phyloP scores from a whole-genome alignment of 2,329 filamentous ascomycete genomes.

The Venturia asperata region DNA sequence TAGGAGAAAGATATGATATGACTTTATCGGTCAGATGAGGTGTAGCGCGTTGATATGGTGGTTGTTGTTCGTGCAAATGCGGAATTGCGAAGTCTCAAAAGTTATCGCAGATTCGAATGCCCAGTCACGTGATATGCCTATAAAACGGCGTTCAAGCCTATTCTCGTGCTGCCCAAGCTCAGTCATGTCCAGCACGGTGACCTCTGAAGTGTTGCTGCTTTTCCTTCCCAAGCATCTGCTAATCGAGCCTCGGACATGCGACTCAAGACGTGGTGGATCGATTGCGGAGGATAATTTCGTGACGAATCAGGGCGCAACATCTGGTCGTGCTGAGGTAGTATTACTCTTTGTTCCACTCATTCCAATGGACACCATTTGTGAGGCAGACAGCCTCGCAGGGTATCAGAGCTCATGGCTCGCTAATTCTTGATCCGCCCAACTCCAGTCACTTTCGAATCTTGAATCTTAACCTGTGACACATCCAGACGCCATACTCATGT shows the following conservation, averaged over 20 bases:
- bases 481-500: constrained; percentile 8
- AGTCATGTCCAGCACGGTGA: neutral
- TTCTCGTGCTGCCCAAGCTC: neutral
- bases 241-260: neutral
- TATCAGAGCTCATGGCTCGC: constrained; percentile 8
- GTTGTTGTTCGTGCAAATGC: neutral
- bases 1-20: neutral
- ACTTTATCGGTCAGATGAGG: neutral
- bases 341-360: constrained; percentile 9
- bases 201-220: neutral
- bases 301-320: constrained; percentile 4
- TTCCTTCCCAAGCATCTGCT: neutral
- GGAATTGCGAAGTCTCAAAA: neutral
- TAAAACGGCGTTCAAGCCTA: neutral
- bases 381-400: neutral
- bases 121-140: neutral
- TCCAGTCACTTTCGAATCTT: neutral
- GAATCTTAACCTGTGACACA: constrained; percentile 4
- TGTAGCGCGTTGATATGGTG: neutral
- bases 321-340: neutral
- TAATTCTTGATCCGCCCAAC: neutral
- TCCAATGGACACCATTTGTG: neutral
- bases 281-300: neutral
- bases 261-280: neutral
- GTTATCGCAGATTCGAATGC: neutral